Percentiles rank a stretch among this genome's conserved stretches.
Evolutionary conservation across 1,284 basidiomycete genomes (phyloP).

Genomic region (Ustanciosporium gigantosporum): DNA sequence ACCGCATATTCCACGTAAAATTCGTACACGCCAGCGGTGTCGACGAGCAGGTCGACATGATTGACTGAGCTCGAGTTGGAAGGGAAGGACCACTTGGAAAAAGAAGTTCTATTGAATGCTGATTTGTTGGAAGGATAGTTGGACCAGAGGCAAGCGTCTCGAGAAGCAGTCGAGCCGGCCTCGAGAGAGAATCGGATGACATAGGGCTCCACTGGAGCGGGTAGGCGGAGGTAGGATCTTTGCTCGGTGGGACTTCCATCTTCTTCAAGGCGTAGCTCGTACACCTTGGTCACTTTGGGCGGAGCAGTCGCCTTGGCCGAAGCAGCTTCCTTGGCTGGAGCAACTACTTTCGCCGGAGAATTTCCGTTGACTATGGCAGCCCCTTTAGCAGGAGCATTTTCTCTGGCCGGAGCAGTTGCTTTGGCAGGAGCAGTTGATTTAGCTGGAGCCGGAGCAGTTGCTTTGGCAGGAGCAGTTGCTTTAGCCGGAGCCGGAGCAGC

Average conservation of each 20-base stretch:
- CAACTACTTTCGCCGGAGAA: not conserved
- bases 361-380: too few species aligned
- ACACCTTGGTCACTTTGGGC: slow-evolving; percentile 34
- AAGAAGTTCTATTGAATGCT: slow-evolving; percentile 74
- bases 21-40: slow-evolving; percentile 48
- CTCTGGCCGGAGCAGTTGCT: not conserved
- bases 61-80: slow-evolving; percentile 17
- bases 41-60: slow-evolving; percentile 42
- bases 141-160: slow-evolving; percentile 42
- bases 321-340: not conserved
- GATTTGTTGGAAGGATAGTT: slow-evolving; percentile 65
- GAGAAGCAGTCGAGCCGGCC: slow-evolving; percentile 42
- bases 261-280: slow-evolving; percentile 43
- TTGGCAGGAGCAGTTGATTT: not conserved
- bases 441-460: not conserved
- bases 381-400: not conserved
- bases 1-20: slow-evolving; percentile 54
- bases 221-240: slow-evolving; percentile 46
- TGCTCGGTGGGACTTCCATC: slow-evolving; percentile 50
- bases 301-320: slow-evolving; percentile 4
- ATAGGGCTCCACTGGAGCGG: slow-evolving; percentile 47
- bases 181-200: slow-evolving; percentile 51
- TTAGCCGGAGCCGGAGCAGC: not conserved
- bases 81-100: slow-evolving; percentile 65
- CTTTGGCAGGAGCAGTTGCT: not conserved